Base-by-base conservation (phyloP, 768 basidiomycete genomes). In the Psilocybe sp. region DNA sequence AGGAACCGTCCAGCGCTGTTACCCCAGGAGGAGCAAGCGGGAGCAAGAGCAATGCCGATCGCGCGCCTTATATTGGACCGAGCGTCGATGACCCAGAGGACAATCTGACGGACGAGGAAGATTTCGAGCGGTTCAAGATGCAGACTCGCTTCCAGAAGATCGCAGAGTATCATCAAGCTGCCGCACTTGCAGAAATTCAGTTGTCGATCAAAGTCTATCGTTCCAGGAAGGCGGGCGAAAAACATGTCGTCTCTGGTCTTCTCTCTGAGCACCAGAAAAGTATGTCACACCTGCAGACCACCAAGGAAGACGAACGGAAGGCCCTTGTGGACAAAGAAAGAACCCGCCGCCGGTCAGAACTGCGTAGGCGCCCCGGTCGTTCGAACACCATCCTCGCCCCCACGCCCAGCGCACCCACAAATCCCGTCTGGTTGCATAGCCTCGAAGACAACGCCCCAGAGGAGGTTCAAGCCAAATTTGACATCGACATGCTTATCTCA, bases 111-210 rank as follows among this genome's bases (percentile, higher is more conserved):
- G 71, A 72, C 40, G 71, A 66, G 31, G 64, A 64, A 8, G 69
- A 72, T 9, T 75, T 76, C 41, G 72, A 73, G 46, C 62, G 63
- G 32, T 76, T 70, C 60, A 78, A 79, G 51, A 71, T 76, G 63
- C 62, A 72, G 16, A 68, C 69, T 2, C 74, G 78, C 46, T 64
- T 77, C 51, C 44, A 65, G 35, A 75, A 80, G 66, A 73, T 81
- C 52, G 67, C 72, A 49, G 65, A 82, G 62, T 76, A 83, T 72
- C 69, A 79, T 65, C 69, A 66, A 51, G 66, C 66, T 32, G 78
- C 78, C 13, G 76, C 73, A 7, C 60, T 65, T 9, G 67, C 69
- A 6, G 78, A 77, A 49, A 69, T 75, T 40, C 60, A 70, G 44
- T 66, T 77, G 16, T 69, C 69, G 4, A 58, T 71, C 42, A 63